phyloP scores from a whole-genome alignment of 768 basidiomycete genomes.

The Epithele typhae region DNA sequence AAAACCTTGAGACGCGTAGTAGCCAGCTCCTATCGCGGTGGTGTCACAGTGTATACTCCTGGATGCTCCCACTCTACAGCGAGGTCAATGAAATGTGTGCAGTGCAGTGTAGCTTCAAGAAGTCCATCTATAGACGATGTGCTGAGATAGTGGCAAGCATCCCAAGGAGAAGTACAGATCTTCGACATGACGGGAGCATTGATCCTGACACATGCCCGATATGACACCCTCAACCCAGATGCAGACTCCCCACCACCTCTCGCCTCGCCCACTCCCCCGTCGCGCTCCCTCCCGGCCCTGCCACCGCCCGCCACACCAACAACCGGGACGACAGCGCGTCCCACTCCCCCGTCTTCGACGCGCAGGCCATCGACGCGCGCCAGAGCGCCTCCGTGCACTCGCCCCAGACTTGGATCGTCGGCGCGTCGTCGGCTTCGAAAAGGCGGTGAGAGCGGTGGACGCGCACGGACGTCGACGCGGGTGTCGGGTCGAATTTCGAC shows the following conservation, averaged over 20 bases:
- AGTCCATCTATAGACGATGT: too few species aligned
- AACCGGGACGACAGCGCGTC: slow-evolving; percentile 48
- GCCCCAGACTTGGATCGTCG: slow-evolving; percentile 43
- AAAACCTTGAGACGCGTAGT: too few species aligned
- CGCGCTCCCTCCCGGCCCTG: slow-evolving; percentile 31
- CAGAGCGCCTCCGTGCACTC: slow-evolving; percentile 51
- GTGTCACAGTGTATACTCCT: too few species aligned
- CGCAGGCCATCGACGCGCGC: slow-evolving; percentile 43
- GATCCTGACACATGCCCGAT: too few species aligned
- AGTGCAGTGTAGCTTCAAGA: too few species aligned
- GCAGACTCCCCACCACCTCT: slow-evolving; percentile 27
- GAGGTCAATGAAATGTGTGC: too few species aligned
- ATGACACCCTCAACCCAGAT: too few species aligned
- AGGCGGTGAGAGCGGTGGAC: slow-evolving; percentile 17
- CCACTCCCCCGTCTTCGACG: slow-evolving; percentile 38
- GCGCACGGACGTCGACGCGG: background rate
- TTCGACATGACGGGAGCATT: too few species aligned
- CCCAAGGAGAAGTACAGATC: too few species aligned
- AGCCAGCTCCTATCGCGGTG: too few species aligned
- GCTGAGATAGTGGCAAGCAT: too few species aligned
- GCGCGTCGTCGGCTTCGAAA: slow-evolving; percentile 28
- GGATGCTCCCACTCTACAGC: too few species aligned
- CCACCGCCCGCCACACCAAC: slow-evolving; percentile 50
- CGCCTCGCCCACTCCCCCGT: slow-evolving; percentile 57
- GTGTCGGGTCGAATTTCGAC: background rate